A percentile compares a stretch with the other conserved stretches of the same genome.
Conservation (phyloP, 768 basidiomycete genomes). For the Grammothele lineata region DNA sequence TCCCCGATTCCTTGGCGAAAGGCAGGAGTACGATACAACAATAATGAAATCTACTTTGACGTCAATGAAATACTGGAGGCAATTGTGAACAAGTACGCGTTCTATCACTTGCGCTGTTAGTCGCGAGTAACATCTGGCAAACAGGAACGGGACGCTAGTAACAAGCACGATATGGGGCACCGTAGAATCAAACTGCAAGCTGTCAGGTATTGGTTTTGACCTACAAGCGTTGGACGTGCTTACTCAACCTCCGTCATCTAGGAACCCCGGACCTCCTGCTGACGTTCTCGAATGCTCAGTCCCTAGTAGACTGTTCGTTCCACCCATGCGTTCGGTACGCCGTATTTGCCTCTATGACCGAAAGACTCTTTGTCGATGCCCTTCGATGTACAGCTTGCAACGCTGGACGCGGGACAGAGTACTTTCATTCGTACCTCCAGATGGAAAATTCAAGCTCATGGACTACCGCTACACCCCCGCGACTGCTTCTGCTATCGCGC, state of each 20-base stretch:
- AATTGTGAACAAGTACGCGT: slow-evolving; percentile 71
- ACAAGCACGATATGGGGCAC: slow-evolving; percentile 69
- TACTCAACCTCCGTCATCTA: slow-evolving; percentile 21
- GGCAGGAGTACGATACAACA: slow-evolving; percentile 74
- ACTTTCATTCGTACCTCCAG: slow-evolving; percentile 91
- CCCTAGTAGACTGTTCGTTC: slow-evolving; percentile 77
- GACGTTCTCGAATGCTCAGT: slow-evolving; percentile 70
- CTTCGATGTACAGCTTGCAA: slow-evolving; percentile 48
- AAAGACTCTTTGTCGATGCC: too few relatives aligned
- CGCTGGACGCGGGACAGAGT: slow-evolving; percentile 74
- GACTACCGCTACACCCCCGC: slow-evolving; percentile 68
- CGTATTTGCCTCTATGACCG: neutral
- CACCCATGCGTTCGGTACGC: slow-evolving; percentile 89
- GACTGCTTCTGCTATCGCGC: slow-evolving; percentile 17
- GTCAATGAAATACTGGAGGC: slow-evolving; percentile 78
- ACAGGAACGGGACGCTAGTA: slow-evolving; percentile 67
- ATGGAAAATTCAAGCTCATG: slow-evolving; percentile 80
- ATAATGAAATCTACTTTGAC: slow-evolving; percentile 94
- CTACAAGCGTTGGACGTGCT: neutral
- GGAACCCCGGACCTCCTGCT: slow-evolving; percentile 88
- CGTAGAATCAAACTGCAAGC: slow-evolving; percentile 69
- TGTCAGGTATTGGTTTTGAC: slow-evolving; percentile 53
- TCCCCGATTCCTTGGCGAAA: slow-evolving; percentile 94
- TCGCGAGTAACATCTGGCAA: neutral
- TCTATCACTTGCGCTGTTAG: too few relatives aligned